phyloP scores from a whole-genome alignment of 148 eudicot genomes.

The Camellia sinensis region DNA sequence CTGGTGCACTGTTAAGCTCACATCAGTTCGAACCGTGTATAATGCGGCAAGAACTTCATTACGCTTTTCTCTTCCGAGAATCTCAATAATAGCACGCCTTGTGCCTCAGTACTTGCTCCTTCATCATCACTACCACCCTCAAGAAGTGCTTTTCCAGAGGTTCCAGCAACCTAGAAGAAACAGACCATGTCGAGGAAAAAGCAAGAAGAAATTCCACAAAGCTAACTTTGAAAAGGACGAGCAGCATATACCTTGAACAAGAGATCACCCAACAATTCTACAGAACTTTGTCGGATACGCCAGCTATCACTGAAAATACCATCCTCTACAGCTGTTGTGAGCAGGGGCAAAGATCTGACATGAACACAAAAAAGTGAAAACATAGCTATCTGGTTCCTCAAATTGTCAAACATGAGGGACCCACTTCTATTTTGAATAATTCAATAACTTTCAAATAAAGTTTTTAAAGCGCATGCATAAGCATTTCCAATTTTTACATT shows the following conservation, averaged over 20 bases:
- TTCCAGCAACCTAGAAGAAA: constrained; percentile 81
- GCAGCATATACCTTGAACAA: constrained; percentile 70
- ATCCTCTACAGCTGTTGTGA: constrained; percentile 99
- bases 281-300: constrained; percentile 99
- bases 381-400: neutral
- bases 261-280: constrained; percentile 89
- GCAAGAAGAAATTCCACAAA: constrained; percentile 7
- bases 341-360: constrained; percentile 83
- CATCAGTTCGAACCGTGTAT: constrained; percentile 98
- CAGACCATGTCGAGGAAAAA: neutral
- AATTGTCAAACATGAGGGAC: neutral
- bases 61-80: constrained; percentile 92
- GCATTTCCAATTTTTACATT: too few relatives aligned
- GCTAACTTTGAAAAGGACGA: constrained; percentile 6
- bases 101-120: constrained; percentile 99
- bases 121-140: constrained; percentile 99
- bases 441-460: neutral
- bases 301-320: constrained; percentile 96
- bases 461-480: too few relatives aligned
- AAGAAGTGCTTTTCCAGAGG: constrained; percentile 96
- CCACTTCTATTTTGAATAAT: neutral
- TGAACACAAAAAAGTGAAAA: neutral
- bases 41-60: constrained; percentile 96
- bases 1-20: constrained; percentile 94
- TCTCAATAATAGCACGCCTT: constrained; percentile 94